Evolutionary conservation across 2,329 filamentous ascomycete genomes (phyloP).

Genomic region (Lachnellula subtilissima): DNA sequence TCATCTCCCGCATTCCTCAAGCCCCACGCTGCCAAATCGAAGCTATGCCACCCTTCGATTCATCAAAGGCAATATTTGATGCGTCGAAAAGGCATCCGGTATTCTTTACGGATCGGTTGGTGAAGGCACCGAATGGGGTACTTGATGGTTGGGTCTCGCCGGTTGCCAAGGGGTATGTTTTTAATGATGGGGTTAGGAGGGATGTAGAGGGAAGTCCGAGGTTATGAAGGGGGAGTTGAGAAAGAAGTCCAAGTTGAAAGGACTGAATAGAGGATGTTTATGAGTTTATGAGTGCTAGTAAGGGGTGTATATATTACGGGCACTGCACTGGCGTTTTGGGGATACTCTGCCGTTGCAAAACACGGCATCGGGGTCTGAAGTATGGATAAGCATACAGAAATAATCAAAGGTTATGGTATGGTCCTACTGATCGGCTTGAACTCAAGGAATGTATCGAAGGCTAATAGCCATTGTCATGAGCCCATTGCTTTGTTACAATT

Average conservation of each 20-base stretch:
- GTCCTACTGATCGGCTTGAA: neutral
- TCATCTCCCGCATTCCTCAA: neutral
- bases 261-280: neutral
- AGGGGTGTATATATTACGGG: neutral
- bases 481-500: neutral
- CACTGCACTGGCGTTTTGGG: too few species aligned
- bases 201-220: conserved; percentile 23
- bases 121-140: conserved; percentile 45
- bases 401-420: too few species aligned
- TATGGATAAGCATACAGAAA: too few species aligned
- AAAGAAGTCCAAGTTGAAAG: neutral
- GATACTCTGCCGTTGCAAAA: too few species aligned
- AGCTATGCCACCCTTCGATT: conserved; percentile 41
- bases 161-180: conserved; percentile 58
- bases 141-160: conserved; percentile 37
- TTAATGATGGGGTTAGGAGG: conserved; percentile 40
- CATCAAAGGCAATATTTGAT: conserved; percentile 31
- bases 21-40: conserved; percentile 40
- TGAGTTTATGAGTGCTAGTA: neutral
- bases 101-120: conserved; percentile 65
- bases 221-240: conserved; percentile 22
- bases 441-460: neutral
- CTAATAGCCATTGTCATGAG: neutral
- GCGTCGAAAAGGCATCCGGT: conserved; percentile 64
- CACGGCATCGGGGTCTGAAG: too few species aligned